Conservation (phyloP, 352 stramenopile genomes). For the Blastocystis hominis region DNA sequence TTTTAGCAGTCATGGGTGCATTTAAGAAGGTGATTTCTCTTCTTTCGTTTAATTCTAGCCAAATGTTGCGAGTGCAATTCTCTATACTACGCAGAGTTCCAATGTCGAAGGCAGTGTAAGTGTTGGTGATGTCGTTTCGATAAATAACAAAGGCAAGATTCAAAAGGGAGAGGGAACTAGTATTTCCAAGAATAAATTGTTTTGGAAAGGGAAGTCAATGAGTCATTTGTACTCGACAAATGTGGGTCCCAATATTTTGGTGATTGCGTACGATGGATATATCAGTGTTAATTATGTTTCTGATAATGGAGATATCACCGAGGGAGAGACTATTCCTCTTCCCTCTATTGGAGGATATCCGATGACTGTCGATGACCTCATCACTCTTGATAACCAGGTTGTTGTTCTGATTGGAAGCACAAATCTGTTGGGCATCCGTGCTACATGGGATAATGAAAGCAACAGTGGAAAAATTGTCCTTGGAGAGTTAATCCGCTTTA, state of each 20-base stretch:
- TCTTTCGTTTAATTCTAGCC: not conserved
- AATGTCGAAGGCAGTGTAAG: not conserved
- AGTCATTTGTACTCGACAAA: slow-evolving; percentile 8
- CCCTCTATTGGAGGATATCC: not conserved
- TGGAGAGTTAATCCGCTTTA: not conserved
- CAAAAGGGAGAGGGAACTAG: slow-evolving; percentile 9
- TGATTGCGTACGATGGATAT: slow-evolving; percentile 45
- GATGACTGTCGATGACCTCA: slow-evolving; percentile 7
- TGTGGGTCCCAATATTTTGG: not conserved
- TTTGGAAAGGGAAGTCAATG: not conserved
- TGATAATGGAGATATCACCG: not conserved
- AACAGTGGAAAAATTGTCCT: not conserved
- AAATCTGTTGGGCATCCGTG: not conserved
- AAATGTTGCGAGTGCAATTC: not conserved
- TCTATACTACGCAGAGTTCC: not conserved
- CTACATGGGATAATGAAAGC: not conserved
- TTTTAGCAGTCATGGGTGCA: not conserved
- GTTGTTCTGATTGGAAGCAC: slow-evolving; percentile 18
- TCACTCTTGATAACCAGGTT: not conserved
- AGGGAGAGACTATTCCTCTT: not conserved
- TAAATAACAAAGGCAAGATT: slow-evolving; percentile 26
- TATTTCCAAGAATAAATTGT: slow-evolving; percentile 42
- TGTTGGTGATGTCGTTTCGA: slow-evolving; percentile 24
- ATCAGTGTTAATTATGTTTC: not conserved
- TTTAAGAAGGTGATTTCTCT: not conserved